Base-by-base conservation (phyloP, 140 eudicot species). In the Erigeron philadelphicus region DNA sequence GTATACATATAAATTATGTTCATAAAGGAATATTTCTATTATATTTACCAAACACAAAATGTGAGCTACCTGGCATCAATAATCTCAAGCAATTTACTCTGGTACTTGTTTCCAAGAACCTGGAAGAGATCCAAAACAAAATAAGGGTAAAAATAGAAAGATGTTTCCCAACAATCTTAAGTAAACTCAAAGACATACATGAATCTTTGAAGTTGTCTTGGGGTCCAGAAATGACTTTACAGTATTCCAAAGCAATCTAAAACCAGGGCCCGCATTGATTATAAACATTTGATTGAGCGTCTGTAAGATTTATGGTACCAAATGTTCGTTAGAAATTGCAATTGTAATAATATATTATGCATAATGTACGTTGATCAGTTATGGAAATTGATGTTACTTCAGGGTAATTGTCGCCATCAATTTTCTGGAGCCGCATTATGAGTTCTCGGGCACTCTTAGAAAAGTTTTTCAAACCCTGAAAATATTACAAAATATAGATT, bases 221-320 rank as follows among this genome's bases (percentile, higher is more conserved):
- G 98, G 98, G 73, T 92, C 98, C 57, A 92, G 77, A 78, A 92
- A 92, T 46, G 84, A 72, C 92, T 84, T 92, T 19, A 92, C 87
- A 56, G 98, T 86, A 76, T 78, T 85, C 98, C 96, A 92, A 16
- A 92, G 85, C 73, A 92, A 84, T 83, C 95, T 85, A 83, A 92
- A 92, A 64, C 98, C 98, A 23, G 95, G 95, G 66, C 98, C 98
- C 78, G 98, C 98, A 76, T 92, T 92, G 75, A 92, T 90, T 68
- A 92, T 92, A 66, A 81, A 92, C 98, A 92, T 92, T 78, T 88
- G 98, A 79, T 83, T 76, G 61, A 88, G 96, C 38, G 95, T 86
- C 98, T 92, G 86, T 72, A 67, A 54, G 55, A 75, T 58, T 61
- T 31, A 66, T 35, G 53, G 52, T 10, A 61, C 70, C 64, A 71